Base-by-base conservation (phyloP, 1,139 yeast species). In the Diutina sp. region DNA sequence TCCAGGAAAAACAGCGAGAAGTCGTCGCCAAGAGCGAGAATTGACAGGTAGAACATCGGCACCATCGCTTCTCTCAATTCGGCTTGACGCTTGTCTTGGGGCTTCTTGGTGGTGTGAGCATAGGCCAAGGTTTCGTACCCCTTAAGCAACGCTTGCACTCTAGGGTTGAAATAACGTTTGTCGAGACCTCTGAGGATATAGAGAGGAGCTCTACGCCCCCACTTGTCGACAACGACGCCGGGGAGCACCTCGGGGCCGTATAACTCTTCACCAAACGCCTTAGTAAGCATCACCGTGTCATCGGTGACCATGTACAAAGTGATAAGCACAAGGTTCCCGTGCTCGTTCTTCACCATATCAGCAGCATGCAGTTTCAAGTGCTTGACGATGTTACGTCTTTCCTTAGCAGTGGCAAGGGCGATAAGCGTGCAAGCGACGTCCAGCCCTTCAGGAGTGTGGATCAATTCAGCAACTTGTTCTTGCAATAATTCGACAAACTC, bases 381-480 rank as follows among this genome's bases (percentile, higher is more conserved):
- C 70, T 81, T 87, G 61, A 91, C 76, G 57, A 93, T 80, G 54
- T 69, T 70, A 72, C 91, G 93, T 76, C 97, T 85, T 73, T 93
- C 97, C 73, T 93, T 93, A 21, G 98, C 97, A 61, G 79, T 87
- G 45, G 97, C 95, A 60, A 81, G 77, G 1, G 97, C 90, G 58
- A 93, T 77, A 60, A 89, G 78, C 41, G 83, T 78, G 64, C 87
- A 82, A 0, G 97, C 97, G 58, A 90, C 97, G 65, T 89, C 95
- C 87, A 91, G 75, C 62, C 99, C 99, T 69, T 91, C 97, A 58
- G 84, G 85, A 0, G 99, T 93, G 68, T 93, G 99, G 44, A 91
- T 97, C 67, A 93, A 79, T 71, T 91, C 98, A 30, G 97, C 96
- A 69, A 90, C 78, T 68, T 90, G 97, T 66, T 91, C 98, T 55